Conservation (phyloP, 805 yeast species). For the Candida nanaspora region DNA sequence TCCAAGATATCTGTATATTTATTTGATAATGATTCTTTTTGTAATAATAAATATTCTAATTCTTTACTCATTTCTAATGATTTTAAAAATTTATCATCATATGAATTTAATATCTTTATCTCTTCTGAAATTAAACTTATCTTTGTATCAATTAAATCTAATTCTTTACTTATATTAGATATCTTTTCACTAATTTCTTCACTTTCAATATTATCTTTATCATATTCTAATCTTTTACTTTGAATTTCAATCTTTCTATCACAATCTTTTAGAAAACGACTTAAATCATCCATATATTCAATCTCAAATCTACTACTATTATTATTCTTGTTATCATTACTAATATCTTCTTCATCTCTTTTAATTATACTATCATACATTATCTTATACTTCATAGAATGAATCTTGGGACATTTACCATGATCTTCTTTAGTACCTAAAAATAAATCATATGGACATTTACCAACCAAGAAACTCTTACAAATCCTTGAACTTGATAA, state of each 20-base stretch:
- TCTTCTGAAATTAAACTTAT: conserved; percentile 67
- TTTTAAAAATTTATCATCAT: conserved; percentile 41
- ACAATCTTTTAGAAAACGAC: conserved; percentile 56
- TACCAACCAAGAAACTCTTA: conserved; percentile 74
- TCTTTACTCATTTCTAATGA: conserved; percentile 41
- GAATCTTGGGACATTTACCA: conserved; percentile 74
- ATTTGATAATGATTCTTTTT: conserved; percentile 46
- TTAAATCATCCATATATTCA: conserved; percentile 39
- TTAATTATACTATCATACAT: conserved; percentile 48
- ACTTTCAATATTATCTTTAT: conserved; percentile 38
- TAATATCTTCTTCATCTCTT: conserved; percentile 16
- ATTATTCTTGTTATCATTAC: too few relatives aligned
- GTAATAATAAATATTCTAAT: conserved; percentile 5
- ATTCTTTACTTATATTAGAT: conserved; percentile 31
- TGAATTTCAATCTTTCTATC: conserved; percentile 60
- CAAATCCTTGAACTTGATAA: conserved; percentile 55
- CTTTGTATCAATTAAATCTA: conserved; percentile 54
- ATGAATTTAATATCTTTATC: conserved; percentile 39
- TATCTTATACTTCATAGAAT: conserved; percentile 64
- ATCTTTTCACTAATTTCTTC: conserved; percentile 35
- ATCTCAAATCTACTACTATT: conserved; percentile 37
- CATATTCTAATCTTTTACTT: conserved; percentile 56
- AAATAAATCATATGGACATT: conserved; percentile 81
- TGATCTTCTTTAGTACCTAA: conserved; percentile 74
- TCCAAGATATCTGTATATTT: conserved; percentile 57